phyloP scores from a whole-genome alignment of 2,329 filamentous ascomycete genomes.

The Albifimbria verrucaria region DNA sequence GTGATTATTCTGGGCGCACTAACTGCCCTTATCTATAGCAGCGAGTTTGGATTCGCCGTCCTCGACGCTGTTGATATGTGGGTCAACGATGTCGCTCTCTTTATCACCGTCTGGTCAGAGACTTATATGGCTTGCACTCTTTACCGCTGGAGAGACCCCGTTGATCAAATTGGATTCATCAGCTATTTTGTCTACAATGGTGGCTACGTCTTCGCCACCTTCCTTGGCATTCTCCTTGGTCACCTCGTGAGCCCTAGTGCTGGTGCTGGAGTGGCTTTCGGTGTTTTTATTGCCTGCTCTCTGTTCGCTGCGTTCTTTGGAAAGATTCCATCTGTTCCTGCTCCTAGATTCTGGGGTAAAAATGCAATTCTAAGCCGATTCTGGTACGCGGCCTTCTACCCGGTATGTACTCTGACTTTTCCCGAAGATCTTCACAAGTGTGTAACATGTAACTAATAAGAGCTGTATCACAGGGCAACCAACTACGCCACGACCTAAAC shows the following conservation, averaged over 20 bases:
- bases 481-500: slow-evolving; percentile 50
- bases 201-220: slow-evolving; percentile 45
- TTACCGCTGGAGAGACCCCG: slow-evolving; percentile 44
- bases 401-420: slow-evolving; percentile 32
- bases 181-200: slow-evolving; percentile 40
- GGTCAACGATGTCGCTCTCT: slow-evolving; percentile 48
- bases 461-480: slow-evolving; percentile 41
- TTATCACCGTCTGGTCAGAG: slow-evolving; percentile 50
- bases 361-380: slow-evolving; percentile 36
- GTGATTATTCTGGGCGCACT: slow-evolving; percentile 44
- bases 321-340: slow-evolving; percentile 32
- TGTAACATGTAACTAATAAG: not conserved
- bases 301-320: slow-evolving; percentile 32
- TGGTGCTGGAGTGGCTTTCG: slow-evolving; percentile 47
- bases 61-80: slow-evolving; percentile 50
- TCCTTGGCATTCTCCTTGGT: slow-evolving; percentile 44
- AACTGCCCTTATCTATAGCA: slow-evolving; percentile 50
- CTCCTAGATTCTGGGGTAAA: slow-evolving; percentile 38
- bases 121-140: slow-evolving; percentile 46
- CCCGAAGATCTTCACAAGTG: not conserved
- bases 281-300: slow-evolving; percentile 38
- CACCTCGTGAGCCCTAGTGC: slow-evolving; percentile 37
- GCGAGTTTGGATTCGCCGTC: slow-evolving; percentile 50
- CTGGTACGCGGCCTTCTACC: slow-evolving; percentile 51
- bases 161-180: slow-evolving; percentile 34